Evolutionary conservation across 305 asterid species (phyloP).

Genomic region (Fraxinus sp.): DNA sequence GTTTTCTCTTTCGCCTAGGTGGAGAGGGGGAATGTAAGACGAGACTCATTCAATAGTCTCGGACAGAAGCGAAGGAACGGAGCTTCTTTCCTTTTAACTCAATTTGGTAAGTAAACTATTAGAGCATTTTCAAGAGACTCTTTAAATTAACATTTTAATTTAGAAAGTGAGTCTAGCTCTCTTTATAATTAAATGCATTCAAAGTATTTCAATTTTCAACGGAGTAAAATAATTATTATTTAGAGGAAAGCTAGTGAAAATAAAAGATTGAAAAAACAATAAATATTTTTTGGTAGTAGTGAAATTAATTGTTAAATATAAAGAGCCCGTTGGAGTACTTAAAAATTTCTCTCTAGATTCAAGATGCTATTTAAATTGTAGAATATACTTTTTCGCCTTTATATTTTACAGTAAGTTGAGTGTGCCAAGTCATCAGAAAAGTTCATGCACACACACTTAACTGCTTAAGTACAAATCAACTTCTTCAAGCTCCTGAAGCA

Average conservation of each 20-base stretch:
- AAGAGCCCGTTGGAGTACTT: too few relatives aligned
- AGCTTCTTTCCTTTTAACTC: not conserved
- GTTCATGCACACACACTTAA: not conserved
- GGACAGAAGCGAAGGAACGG: not conserved
- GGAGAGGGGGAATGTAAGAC: not conserved
- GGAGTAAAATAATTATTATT: too few relatives aligned
- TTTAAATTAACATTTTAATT: too few relatives aligned
- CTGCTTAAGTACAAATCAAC: not conserved
- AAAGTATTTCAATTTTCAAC: too few relatives aligned
- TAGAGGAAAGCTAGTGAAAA: too few relatives aligned
- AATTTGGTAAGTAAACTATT: not conserved
- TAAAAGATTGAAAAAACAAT: too few relatives aligned
- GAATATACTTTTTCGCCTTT: not conserved
- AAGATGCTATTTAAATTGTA: too few relatives aligned
- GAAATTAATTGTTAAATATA: too few relatives aligned
- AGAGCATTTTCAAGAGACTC: not conserved
- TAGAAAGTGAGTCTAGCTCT: too few relatives aligned
- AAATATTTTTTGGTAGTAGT: too few relatives aligned
- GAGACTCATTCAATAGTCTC: not conserved
- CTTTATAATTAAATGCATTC: too few relatives aligned
- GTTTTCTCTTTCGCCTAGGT: not conserved
- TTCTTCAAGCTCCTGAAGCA: not conserved
- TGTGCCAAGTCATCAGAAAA: not conserved
- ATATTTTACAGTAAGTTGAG: not conserved
- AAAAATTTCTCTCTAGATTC: too few relatives aligned